phyloP scores from a whole-genome alignment of 257 asterid genomes.

The Solanum chmielewskii region DNA sequence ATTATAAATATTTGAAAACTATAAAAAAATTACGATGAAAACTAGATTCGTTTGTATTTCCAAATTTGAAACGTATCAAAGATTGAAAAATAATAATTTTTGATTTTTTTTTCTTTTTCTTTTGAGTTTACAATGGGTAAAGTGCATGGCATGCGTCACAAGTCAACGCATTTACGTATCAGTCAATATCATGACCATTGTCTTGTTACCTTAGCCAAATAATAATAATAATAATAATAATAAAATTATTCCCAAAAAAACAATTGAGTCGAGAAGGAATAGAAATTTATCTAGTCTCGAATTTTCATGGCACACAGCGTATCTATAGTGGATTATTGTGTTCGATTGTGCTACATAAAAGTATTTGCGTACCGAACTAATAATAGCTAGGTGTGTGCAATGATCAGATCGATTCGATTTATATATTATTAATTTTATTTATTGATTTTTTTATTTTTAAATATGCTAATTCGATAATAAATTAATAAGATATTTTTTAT shows the following conservation, averaged over 20 bases:
- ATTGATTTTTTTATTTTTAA: too few relatives aligned
- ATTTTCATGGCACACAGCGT: background rate
- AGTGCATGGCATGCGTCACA: background rate
- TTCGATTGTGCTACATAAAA: background rate
- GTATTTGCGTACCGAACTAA: background rate
- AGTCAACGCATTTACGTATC: background rate
- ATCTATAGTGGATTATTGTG: too few relatives aligned
- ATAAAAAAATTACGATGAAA: too few relatives aligned
- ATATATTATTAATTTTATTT: too few relatives aligned
- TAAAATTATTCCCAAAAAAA: background rate
- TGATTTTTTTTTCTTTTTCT: background rate
- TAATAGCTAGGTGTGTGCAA: background rate
- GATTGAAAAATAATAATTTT: too few relatives aligned
- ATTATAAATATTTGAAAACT: too few relatives aligned
- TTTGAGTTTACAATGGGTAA: too few relatives aligned
- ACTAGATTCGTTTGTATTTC: too few relatives aligned
- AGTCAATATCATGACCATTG: background rate
- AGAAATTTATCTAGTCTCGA: background rate
- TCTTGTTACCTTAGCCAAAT: background rate
- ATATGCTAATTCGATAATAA: too few relatives aligned
- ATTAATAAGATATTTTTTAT: too few relatives aligned
- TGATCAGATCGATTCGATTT: too few relatives aligned
- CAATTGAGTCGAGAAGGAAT: background rate
- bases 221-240: background rate
- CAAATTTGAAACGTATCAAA: fast-evolving